Base-by-base conservation (phyloP, 2,329 filamentous ascomycete species). In the Aurifilum marmelostoma region DNA sequence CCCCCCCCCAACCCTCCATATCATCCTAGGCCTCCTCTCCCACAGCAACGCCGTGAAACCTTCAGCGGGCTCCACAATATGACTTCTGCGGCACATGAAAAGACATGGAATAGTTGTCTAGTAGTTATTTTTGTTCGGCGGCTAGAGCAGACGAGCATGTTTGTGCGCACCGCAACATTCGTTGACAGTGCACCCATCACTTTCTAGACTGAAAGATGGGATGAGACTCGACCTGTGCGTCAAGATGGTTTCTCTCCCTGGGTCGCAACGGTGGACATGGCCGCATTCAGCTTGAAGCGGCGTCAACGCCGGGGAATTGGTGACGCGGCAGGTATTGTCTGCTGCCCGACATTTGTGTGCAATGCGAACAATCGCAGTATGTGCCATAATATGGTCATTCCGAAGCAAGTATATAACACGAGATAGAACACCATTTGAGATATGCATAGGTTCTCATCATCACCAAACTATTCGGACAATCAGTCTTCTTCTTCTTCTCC, bases 141-240 rank as follows among this genome's bases (percentile, higher is more conserved):
- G 37, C 56, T 37, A 59, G 32, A n/a, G 32, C 29, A 37, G 29
- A 29, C 32, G 56, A 32, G 54, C 50, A 24, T 14, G 11, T 24
- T 27, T 54, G n/a, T n/a, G 50, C 24, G 11, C 6, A 27, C 62
- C 62, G 41, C 62, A 34, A 56, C 14, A n/a, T 41, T 8, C 32
- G 32, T 54, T 9, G 29, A 64, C 27, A 14, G 32, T 16, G 21
- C 32, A 21, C 59, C 52, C 64, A 67, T 52, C 52, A 32, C 11
- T 7, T 50, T n/a, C 18, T 47, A 47, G 59, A 21, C 37, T 34
- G 54, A 54, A 67, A 70, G 65, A 41, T 67, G 65, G 52, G 68
- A 68, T 70, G 68, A 70, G 68, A 70, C 68, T 59, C 21, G 27
- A 37, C 29, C 39, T 65, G 50, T 61, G 68, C 56, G 27, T 70